A percentile compares a stretch with the other conserved stretches of the same genome.
These are phyloP conservation scores for Termitomyces heimii DNA, from an alignment of 768 basidiomycete species.

Conservation along the genomic window DNA sequence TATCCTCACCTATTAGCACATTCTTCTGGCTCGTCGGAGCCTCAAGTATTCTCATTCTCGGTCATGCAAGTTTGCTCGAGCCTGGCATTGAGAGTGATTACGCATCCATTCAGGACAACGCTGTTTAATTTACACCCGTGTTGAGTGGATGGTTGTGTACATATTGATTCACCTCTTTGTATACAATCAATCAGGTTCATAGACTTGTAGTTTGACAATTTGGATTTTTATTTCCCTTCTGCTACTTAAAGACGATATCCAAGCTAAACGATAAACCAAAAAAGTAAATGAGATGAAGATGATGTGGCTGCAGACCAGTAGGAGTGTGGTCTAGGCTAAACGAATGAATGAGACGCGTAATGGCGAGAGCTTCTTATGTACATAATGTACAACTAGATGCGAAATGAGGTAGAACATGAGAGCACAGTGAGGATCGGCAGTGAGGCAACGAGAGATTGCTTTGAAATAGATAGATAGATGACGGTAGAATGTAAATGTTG, in stretches of 20 bases:
- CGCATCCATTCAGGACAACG: slow-evolving; percentile 64
- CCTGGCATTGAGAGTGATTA: slow-evolving; percentile 96
- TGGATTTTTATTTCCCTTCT: slow-evolving; percentile 3
- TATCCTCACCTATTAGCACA: slow-evolving; percentile 67
- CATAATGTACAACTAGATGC: slow-evolving; percentile 12
- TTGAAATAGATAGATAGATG: neutral
- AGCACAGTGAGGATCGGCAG: slow-evolving; percentile 9
- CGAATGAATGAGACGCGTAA: neutral
- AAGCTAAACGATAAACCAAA: neutral
- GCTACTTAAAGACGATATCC: neutral
- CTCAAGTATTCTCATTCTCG: slow-evolving; percentile 76
- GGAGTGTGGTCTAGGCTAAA: neutral
- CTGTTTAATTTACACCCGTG: slow-evolving; percentile 19
- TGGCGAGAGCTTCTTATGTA: slow-evolving; percentile 5
- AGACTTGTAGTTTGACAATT: slow-evolving; percentile 1
- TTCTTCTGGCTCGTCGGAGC: slow-evolving; percentile 96
- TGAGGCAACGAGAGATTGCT: neutral
- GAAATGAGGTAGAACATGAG: slow-evolving; percentile 4
- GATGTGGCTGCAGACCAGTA: neutral
- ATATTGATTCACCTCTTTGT: neutral
- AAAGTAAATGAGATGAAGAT: neutral
- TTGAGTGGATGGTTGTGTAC: neutral
- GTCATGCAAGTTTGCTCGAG: slow-evolving; percentile 85
- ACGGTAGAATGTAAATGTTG: neutral
- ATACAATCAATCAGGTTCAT: neutral